Conservation (phyloP, 768 basidiomycete genomes). For the Boletus edulis region DNA sequence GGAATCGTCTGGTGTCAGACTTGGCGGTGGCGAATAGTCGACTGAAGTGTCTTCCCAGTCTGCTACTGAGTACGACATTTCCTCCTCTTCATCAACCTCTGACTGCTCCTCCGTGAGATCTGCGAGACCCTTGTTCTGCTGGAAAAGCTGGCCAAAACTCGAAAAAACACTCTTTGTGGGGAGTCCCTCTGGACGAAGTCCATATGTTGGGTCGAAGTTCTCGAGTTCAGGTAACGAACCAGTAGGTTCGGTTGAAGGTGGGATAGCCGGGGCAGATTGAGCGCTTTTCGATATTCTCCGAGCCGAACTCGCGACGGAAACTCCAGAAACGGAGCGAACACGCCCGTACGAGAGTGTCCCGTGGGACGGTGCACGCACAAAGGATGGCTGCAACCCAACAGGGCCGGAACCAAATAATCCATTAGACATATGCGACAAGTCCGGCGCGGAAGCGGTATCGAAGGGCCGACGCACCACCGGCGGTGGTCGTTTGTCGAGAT, state of each 20-base stretch:
- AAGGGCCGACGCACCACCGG: constrained; percentile 31
- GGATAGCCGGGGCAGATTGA: constrained; percentile 18
- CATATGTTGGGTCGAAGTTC: constrained; percentile 95
- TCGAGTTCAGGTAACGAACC: constrained; percentile 52
- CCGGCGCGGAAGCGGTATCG: constrained; percentile 45
- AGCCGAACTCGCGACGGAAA: constrained; percentile 36
- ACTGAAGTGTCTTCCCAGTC: constrained; percentile 68
- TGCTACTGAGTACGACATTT: constrained; percentile 55
- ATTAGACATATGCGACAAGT: constrained; percentile 28
- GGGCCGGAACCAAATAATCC: constrained; percentile 9
- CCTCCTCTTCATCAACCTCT: constrained; percentile 39
- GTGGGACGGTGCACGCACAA: constrained; percentile 23
- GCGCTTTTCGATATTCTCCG: constrained; percentile 24
- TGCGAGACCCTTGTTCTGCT: constrained; percentile 65
- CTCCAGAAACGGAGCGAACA: constrained; percentile 41
- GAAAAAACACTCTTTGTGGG: constrained; percentile 82
- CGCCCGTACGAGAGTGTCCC: constrained; percentile 20
- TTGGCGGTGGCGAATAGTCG: constrained; percentile 44
- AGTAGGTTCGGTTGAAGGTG: constrained; percentile 22
- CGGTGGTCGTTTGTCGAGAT: constrained; percentile 56
- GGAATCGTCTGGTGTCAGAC: constrained; percentile 41
- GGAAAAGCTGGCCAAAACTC: constrained; percentile 73
- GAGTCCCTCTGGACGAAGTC: constrained; percentile 87
- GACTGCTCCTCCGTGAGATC: constrained; percentile 72
- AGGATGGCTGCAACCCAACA: constrained; percentile 23